Base-by-base conservation (phyloP, 768 basidiomycete genomes). In the Lactifluus subvellereus region DNA sequence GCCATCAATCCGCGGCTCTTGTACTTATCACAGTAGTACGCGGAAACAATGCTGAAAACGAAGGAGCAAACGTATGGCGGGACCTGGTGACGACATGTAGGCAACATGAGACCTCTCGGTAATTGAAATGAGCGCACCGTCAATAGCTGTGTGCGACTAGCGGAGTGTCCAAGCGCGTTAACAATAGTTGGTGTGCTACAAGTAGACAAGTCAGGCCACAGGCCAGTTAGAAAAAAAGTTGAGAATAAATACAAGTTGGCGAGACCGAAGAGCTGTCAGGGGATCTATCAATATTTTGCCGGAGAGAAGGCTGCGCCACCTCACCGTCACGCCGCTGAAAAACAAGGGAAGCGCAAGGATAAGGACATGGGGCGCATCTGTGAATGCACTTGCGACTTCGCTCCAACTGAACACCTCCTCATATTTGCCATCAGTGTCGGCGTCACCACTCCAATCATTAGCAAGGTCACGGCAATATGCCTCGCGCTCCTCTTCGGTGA, bases 341-440 rank as follows among this genome's bases (percentile, higher is more conserved):
- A 88, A 86, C 56, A 84, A 77, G 1, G 76, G 71, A 6, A 84
- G 48, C 0, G 76, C 76, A 30, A 85, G 68, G 52, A 87, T 63
- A 75, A 79, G 77, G 8, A 85, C 78, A 4, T 88, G 87, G 0
- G 81, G 81, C 1, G 64, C 57, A 33, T 81, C 77, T 20, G 71
- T 78, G 66, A 79, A 79, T 0, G 80, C 78, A 67, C 71, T 74
- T 5, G 70, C 62, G 20, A 86, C 80, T 69, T 89, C 84, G 8
- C 54, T 68, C 85, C 84, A 87, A 64, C 77, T 82, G 70, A 87
- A 86, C 2, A 18, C 38, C 61, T 86, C 82, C 10, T 65, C 65
- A 16, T 77, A 65, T 9, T 78, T 61, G 57, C 82, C 79, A 57
- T 75, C 76, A 59, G 57, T 40, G 66, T 76, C 68, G 73, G 77